Conservation (phyloP, 768 basidiomycete genomes). For the Amanita rimosa region DNA sequence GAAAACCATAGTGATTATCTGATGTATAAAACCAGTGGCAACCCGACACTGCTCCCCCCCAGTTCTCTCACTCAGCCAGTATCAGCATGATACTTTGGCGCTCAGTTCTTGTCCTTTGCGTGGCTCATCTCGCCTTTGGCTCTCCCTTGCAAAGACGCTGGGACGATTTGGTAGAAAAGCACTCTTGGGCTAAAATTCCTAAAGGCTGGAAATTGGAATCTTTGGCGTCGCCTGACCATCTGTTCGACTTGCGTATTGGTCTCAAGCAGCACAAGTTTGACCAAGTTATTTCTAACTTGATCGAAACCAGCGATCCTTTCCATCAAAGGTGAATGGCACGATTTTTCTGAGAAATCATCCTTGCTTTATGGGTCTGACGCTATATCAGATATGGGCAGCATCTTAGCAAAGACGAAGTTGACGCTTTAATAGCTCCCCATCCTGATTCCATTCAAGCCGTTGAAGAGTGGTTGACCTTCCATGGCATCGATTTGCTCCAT, state of each 20-base stretch:
- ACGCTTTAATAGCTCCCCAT: slow-evolving; percentile 42
- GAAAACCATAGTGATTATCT: no score
- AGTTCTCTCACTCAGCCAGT: no score
- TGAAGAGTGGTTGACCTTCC: slow-evolving; percentile 41
- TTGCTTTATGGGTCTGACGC: no score
- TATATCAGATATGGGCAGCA: no score
- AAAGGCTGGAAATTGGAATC: no score
- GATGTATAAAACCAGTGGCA: background rate
- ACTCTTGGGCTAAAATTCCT: slow-evolving; percentile 42
- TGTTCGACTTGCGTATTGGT: no score
- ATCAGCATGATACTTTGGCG: slow-evolving; percentile 26
- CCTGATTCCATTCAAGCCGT: slow-evolving; percentile 38
- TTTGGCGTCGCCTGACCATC: slow-evolving; percentile 37
- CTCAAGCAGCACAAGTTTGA: no score
- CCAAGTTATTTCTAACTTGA: slow-evolving; percentile 37
- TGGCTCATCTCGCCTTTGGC: slow-evolving; percentile 24
- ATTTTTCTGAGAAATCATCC: no score
- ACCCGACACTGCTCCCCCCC: no score
- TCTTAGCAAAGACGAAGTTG: slow-evolving; percentile 45
- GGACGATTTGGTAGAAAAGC: slow-evolving; percentile 40
- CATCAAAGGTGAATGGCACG: background rate
- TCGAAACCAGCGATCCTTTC: no score
- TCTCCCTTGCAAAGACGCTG: slow-evolving; percentile 34
- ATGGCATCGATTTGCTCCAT: slow-evolving; percentile 41
- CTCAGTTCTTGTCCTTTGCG: slow-evolving; percentile 16